These are phyloP conservation scores for Colletotrichum tofieldiae DNA, from an alignment of 2,329 filamentous ascomycete genomes.

Conservation along the genomic window DNA sequence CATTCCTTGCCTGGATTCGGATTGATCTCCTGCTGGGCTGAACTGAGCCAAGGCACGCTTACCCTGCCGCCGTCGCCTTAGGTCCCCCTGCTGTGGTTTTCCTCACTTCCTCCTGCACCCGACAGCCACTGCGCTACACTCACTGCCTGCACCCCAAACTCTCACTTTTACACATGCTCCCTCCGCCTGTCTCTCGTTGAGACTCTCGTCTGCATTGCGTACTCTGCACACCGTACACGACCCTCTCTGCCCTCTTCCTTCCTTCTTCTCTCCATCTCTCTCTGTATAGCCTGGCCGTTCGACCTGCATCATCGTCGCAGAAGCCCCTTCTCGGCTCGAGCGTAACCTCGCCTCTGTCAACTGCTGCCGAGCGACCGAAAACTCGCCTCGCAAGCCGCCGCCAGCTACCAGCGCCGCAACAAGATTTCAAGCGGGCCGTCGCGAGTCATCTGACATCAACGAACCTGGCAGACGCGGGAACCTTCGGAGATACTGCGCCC, in stretches of 20 bases:
- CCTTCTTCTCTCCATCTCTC: not conserved
- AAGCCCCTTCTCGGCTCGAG: not conserved
- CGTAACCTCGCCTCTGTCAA: not conserved
- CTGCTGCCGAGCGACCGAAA: not conserved
- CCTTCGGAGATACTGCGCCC: conserved; percentile 36
- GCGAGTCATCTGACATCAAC: conserved; percentile 40
- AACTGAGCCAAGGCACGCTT: conserved; percentile 14
- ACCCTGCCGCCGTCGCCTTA: not conserved
- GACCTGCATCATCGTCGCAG: not conserved
- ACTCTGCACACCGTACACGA: not conserved
- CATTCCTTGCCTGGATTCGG: conserved; percentile 15
- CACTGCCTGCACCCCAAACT: not conserved
- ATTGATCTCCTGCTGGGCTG: conserved; percentile 20
- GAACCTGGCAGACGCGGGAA: conserved; percentile 35
- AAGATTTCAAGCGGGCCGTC: conserved; percentile 39
- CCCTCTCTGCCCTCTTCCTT: not conserved
- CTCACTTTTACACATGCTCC: not conserved
- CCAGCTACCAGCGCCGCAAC: not conserved
- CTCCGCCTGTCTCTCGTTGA: not conserved
- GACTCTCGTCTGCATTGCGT: not conserved
- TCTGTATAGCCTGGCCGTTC: not conserved
- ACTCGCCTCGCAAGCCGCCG: not conserved
- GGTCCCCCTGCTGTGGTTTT: not conserved
- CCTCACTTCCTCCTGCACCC: not conserved
- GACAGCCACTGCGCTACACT: not conserved